Evolutionary conservation across 208 protist genomes (phyloP).

Genomic region (Tritrichomonas foetus): DNA sequence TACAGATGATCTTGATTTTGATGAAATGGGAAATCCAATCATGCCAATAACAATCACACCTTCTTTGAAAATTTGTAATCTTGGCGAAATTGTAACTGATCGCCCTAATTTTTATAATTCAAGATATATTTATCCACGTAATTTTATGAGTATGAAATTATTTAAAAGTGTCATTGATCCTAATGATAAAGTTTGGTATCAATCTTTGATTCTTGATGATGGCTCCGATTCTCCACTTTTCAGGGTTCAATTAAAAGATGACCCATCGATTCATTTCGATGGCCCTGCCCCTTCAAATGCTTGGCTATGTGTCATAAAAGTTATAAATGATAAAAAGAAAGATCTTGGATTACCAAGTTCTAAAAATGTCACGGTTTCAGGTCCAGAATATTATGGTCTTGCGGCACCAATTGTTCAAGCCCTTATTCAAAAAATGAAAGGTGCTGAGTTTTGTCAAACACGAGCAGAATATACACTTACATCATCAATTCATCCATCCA

Average conservation of each 20-base stretch:
- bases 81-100: not conserved
- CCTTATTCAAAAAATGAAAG: not conserved
- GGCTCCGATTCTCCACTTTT: not conserved
- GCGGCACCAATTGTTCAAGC: not conserved
- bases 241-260: not conserved
- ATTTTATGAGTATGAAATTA: not conserved
- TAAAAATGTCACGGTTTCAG: not conserved
- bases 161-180: not conserved
- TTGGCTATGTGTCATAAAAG: not conserved
- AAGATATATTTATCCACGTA: not conserved
- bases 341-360: not conserved
- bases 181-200: not conserved
- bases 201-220: not conserved
- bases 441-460: not conserved
- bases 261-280: not conserved
- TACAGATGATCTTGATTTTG: too few species aligned
- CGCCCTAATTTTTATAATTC: not conserved
- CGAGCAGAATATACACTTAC: not conserved
- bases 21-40: not conserved
- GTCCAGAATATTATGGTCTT: constrained; percentile 17
- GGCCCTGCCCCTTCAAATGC: not conserved
- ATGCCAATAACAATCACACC: not conserved
- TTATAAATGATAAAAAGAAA: not conserved
- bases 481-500: too few species aligned
- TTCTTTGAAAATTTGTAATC: not conserved